These are phyloP conservation scores for Trypanosoma scelopori DNA, from an alignment of 208 protist species.

Conservation along the genomic window DNA sequence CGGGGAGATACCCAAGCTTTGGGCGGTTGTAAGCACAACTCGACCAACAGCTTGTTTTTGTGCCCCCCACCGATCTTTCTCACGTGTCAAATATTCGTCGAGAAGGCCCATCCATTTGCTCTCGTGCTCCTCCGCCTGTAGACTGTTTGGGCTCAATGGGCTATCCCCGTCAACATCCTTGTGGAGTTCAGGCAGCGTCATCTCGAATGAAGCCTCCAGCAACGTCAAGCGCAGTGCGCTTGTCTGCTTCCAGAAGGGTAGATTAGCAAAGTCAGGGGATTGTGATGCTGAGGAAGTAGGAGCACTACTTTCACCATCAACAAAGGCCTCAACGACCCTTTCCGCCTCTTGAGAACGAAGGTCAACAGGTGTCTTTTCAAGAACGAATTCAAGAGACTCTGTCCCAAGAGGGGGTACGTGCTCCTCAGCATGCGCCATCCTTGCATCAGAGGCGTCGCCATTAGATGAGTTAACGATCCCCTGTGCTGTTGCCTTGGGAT, in stretches of 20 bases:
- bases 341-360: constrained; percentile 5
- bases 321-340: constrained; percentile 34
- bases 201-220: constrained; percentile 81
- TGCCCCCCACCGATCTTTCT: constrained; percentile 53
- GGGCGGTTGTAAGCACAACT: constrained; percentile 52
- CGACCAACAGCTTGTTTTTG: constrained; percentile 74
- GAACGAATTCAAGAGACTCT: constrained; percentile 19
- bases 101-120: constrained; percentile 57
- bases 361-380: constrained; percentile 6
- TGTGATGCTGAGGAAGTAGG: neutral
- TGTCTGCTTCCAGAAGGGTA: constrained; percentile 59
- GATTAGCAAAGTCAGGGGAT: neutral
- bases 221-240: constrained; percentile 66
- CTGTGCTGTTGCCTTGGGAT: neutral
- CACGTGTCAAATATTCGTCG: constrained; percentile 64
- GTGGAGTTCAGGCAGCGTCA: constrained; percentile 28
- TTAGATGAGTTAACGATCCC: neutral
- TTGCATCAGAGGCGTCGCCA: neutral
- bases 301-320: constrained; percentile 5
- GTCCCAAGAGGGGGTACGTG: neutral
- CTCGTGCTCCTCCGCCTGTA: constrained; percentile 45
- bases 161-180: constrained; percentile 30
- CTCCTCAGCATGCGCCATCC: neutral
- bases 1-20: constrained; percentile 43
- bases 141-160: constrained; percentile 36